These are phyloP conservation scores for Diplodia scrobiculata DNA, from an alignment of 2,329 filamentous ascomycete genomes.

Conservation along the genomic window DNA sequence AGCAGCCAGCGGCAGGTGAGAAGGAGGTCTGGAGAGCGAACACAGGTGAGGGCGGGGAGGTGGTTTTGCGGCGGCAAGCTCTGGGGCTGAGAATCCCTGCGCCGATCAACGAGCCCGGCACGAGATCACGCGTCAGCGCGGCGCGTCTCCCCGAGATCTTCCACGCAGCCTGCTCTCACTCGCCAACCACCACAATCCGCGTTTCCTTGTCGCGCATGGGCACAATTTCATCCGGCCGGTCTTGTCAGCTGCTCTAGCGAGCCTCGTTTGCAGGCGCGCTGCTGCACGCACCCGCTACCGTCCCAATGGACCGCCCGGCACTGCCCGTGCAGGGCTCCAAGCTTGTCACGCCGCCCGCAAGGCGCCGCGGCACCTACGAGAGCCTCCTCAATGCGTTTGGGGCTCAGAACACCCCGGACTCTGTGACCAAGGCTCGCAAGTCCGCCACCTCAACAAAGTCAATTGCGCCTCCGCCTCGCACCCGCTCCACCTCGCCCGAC, in stretches of 20 bases:
- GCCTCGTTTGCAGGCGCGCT: background rate
- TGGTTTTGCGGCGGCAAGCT: slow-evolving; percentile 1
- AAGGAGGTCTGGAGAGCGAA: background rate
- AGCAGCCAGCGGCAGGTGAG: background rate
- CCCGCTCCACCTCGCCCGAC: background rate
- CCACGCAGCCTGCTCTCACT: background rate
- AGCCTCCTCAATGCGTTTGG: slow-evolving; percentile 31
- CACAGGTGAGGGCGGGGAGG: background rate
- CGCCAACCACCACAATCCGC: no score
- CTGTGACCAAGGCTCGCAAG: slow-evolving; percentile 37
- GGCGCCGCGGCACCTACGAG: background rate
- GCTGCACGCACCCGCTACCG: background rate
- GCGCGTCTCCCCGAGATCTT: background rate
- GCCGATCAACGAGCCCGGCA: background rate
- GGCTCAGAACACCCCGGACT: slow-evolving; percentile 38
- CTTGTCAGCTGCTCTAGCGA: background rate
- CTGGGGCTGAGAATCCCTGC: background rate
- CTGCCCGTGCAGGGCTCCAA: background rate
- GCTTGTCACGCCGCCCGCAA: background rate
- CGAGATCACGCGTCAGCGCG: background rate
- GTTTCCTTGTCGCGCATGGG: background rate
- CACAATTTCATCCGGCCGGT: background rate
- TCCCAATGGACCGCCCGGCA: slow-evolving; percentile 33
- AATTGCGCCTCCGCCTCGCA: background rate
- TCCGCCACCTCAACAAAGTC: background rate